Conservation (phyloP, 2,329 filamentous ascomycete species). For the Pseudogymnoascus sp. region DNA sequence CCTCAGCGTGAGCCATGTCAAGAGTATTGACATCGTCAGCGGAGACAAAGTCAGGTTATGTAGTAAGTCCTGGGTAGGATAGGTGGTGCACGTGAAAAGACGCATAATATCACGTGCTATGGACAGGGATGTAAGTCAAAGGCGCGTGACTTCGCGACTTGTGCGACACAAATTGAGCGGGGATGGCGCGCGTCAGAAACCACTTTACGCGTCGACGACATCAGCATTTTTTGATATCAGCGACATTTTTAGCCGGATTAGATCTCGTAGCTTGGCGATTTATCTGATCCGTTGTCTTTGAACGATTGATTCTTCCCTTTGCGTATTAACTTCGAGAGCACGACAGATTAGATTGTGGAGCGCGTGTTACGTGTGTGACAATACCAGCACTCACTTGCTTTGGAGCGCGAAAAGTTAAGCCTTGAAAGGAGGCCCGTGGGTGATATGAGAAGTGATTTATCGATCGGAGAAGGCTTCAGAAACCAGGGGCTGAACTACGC, state of each 20-base stretch:
- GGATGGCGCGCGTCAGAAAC: slow-evolving; percentile 3
- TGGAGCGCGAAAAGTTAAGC: not conserved
- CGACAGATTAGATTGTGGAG: not conserved
- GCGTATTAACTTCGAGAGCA: not conserved
- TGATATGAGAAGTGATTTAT: not conserved
- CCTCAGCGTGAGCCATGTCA: too few relatives aligned
- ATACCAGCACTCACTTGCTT: not conserved
- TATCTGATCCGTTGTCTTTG: not conserved
- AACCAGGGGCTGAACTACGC: not conserved
- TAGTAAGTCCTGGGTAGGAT: not conserved
- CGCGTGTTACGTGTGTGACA: not conserved
- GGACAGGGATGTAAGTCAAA: not conserved
- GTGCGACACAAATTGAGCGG: not conserved
- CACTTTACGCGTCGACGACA: slow-evolving; percentile 8
- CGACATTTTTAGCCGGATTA: not conserved
- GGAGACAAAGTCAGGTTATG: too few relatives aligned
- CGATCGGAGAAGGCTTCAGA: not conserved
- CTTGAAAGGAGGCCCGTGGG: not conserved
- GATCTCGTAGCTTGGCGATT: not conserved
- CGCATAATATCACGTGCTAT: not conserved
- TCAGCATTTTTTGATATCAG: not conserved
- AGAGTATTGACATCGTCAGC: too few relatives aligned
- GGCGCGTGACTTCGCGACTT: slow-evolving; percentile 7
- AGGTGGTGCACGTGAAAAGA: not conserved
- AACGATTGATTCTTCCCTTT: not conserved